Evolutionary conservation across 306 rosid genomes (phyloP).

Genomic region (Hippophae tibetana): DNA sequence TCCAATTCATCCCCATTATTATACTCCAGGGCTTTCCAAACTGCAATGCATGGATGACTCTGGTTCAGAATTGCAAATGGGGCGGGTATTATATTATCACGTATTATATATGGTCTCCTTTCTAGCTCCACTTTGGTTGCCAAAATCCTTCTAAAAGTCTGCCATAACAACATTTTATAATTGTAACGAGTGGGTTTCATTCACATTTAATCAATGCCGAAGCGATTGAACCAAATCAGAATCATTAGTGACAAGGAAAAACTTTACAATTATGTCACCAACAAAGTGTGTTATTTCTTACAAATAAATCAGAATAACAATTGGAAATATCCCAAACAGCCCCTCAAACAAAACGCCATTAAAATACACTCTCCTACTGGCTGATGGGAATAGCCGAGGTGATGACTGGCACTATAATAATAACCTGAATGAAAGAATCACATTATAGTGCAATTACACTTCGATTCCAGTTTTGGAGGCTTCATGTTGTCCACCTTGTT

Average conservation of each 20-base stretch:
- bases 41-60: too few species aligned
- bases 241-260: conserved; percentile 24
- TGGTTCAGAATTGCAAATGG: too few species aligned
- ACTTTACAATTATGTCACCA: conserved; percentile 70
- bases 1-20: too few species aligned
- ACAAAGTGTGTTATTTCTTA: conserved; percentile 50
- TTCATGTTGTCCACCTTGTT: conserved; percentile 62
- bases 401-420: not conserved
- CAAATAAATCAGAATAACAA: conserved; percentile 44
- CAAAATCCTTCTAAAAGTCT: too few species aligned
- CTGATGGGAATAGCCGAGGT: conserved; percentile 13
- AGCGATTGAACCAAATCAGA: conserved; percentile 34
- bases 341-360: conserved; percentile 27
- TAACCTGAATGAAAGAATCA: conserved; percentile 23
- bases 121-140: too few species aligned
- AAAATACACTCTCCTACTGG: not conserved
- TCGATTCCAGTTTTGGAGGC: conserved; percentile 83
- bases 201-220: conserved; percentile 31
- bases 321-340: conserved; percentile 36
- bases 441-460: conserved; percentile 96
- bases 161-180: too few species aligned
- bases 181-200: conserved; percentile 28
- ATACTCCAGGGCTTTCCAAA: too few species aligned
- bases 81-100: too few species aligned
- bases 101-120: too few species aligned